Evolutionary conservation across 2,329 filamentous ascomycete species (phyloP).

Genomic region (Colletotrichum gloeosporioides): DNA sequence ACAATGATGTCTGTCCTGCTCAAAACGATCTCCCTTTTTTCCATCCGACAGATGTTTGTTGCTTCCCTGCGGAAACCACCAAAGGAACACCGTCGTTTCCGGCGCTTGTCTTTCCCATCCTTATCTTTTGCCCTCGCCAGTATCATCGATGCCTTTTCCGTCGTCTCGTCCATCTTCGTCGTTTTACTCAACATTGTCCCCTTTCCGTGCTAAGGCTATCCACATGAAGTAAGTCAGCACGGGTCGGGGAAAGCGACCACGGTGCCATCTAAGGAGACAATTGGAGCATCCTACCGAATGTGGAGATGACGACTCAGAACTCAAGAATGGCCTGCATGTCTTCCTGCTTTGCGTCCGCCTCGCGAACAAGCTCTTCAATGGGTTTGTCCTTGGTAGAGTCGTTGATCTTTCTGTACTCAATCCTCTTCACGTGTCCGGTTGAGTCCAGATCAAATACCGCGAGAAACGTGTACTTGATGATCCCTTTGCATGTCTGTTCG

Average conservation of each 20-base stretch:
- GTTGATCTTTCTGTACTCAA: accelerated
- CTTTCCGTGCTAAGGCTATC: neutral
- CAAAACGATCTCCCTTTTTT: neutral
- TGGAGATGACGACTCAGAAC: accelerated
- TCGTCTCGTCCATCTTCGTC: too few relatives aligned
- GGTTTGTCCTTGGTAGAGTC: accelerated
- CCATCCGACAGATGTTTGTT: neutral
- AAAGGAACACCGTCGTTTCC: neutral
- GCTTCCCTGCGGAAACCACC: neutral
- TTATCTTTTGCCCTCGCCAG: neutral
- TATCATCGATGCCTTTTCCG: neutral
- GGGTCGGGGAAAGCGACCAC: too few relatives aligned
- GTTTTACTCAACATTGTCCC: accelerated
- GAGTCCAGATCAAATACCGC: neutral
- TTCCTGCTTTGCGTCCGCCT: neutral
- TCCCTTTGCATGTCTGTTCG: accelerated
- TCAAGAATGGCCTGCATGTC: too few relatives aligned
- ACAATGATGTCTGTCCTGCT: neutral
- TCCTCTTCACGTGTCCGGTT: neutral
- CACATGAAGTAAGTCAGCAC: neutral
- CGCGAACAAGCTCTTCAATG: accelerated
- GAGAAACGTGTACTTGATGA: accelerated
- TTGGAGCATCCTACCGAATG: neutral
- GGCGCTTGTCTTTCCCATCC: accelerated
- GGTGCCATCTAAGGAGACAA: accelerated